A percentile compares a stretch with the other conserved stretches of the same genome.
These are phyloP conservation scores for Gorgonomyces haynaldii DNA, from an alignment of 192 early-diverging fungal species.

Conservation along the genomic window DNA sequence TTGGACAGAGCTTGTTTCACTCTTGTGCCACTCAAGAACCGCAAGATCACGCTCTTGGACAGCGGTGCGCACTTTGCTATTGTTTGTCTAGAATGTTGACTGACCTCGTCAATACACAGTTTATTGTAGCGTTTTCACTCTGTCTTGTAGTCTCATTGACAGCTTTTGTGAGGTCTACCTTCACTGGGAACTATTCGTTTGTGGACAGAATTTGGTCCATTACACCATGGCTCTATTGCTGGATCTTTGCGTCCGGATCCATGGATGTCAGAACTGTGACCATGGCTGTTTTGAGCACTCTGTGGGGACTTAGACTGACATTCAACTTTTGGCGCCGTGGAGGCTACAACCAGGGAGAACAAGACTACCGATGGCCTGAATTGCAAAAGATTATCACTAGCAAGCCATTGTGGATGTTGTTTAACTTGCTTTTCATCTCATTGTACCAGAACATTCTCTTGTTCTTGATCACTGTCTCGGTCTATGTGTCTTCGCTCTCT, in stretches of 20 bases:
- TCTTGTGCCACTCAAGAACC: no score
- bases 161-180: background rate
- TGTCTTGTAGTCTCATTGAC: background rate
- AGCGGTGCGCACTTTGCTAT: no score
- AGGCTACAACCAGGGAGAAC: conserved; percentile 49
- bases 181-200: conserved; percentile 10
- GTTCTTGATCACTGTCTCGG: conserved; percentile 39
- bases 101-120: no score
- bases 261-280: conserved; percentile 24
- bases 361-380: conserved; percentile 69
- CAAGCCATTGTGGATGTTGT: conserved; percentile 39
- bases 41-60: no score
- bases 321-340: conserved; percentile 66
- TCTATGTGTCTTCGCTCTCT: conserved; percentile 10
- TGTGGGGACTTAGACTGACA: conserved; percentile 67
- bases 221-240: conserved; percentile 47
- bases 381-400: conserved; percentile 20
- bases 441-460: conserved; percentile 63
- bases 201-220: conserved; percentile 75
- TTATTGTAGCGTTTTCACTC: background rate
- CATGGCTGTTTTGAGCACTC: conserved; percentile 31
- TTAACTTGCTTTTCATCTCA: conserved; percentile 64
- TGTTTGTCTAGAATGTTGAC: no score
- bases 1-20: no score
- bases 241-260: conserved; percentile 33